phyloP scores from a whole-genome alignment of 345 rosid genomes.

The Ceriops tagal region DNA sequence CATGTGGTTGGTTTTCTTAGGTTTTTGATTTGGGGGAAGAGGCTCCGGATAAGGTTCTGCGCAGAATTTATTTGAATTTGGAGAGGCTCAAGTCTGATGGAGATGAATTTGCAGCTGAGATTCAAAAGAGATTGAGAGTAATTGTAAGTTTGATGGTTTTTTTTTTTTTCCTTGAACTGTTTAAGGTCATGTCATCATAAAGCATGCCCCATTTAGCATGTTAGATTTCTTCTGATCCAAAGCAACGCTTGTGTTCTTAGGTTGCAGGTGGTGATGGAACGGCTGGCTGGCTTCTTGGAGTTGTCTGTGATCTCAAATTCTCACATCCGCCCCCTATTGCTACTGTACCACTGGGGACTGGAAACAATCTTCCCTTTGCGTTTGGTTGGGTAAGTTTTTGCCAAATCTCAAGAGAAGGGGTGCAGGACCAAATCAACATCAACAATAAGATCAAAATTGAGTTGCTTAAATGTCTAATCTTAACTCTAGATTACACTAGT shows the following conservation, averaged over 20 bases:
- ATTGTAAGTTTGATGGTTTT: slow-evolving; percentile 45
- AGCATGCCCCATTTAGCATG: too few species aligned
- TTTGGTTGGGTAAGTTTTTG: slow-evolving; percentile 78
- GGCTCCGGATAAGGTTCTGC: slow-evolving; percentile 60
- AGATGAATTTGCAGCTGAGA: slow-evolving; percentile 38
- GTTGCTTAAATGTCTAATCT: too few species aligned
- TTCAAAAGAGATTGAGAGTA: slow-evolving; percentile 54
- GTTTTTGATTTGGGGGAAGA: slow-evolving; percentile 58
- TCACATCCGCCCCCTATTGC: slow-evolving; percentile 90
- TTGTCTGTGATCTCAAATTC: slow-evolving; percentile 84
- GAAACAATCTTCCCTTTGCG: slow-evolving; percentile 92
- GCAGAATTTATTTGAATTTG: slow-evolving; percentile 52
- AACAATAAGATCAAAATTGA: too few species aligned
- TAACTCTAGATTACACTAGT: too few species aligned
- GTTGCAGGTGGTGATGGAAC: slow-evolving; percentile 99
- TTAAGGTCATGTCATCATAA: too few species aligned
- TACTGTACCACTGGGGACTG: slow-evolving; percentile 93
- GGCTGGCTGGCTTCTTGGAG: slow-evolving; percentile 98
- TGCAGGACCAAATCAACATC: too few species aligned
- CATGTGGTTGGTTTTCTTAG: too few species aligned
- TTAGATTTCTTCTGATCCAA: too few species aligned
- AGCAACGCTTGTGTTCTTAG: slow-evolving; percentile 27
- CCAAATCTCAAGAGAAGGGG: background rate
- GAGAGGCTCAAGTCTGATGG: slow-evolving; percentile 50
- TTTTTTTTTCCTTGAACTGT: too few species aligned